Conservation (phyloP, 2,329 filamentous ascomycete species). For the Fusarium subtropicale region DNA sequence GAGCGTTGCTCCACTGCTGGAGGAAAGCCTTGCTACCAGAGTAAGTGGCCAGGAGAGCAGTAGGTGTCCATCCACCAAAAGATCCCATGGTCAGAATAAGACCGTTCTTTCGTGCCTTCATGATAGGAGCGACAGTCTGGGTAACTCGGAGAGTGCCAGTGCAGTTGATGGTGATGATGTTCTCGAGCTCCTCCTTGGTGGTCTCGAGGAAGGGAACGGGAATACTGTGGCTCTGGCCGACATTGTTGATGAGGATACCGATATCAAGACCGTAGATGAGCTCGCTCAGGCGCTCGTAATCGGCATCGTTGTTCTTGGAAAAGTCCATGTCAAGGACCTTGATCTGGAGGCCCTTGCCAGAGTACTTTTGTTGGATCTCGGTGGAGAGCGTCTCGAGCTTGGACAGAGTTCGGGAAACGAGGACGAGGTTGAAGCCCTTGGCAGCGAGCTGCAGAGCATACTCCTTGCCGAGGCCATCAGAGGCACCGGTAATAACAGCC, state of each 20-base stretch:
- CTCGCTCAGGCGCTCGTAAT: constrained; percentile 80
- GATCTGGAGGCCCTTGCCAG: constrained; percentile 70
- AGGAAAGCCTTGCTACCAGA: constrained; percentile 98
- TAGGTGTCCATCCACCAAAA: constrained; percentile 92
- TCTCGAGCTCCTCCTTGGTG: constrained; percentile 79
- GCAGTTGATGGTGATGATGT: constrained; percentile 97
- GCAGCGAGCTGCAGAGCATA: constrained; percentile 89
- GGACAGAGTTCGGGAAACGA: constrained; percentile 93
- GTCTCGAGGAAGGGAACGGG: constrained; percentile 90
- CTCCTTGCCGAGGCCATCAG: constrained; percentile 96
- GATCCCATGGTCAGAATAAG: constrained; percentile 98
- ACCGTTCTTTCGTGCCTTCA: constrained; percentile 85
- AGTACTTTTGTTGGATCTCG: constrained; percentile 79
- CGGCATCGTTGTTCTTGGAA: constrained; percentile 78
- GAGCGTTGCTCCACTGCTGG: constrained; percentile 91
- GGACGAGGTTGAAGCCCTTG: constrained; percentile 93
- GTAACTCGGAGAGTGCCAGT: constrained; percentile 89
- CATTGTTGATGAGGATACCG: constrained; percentile 94
- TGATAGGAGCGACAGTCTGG: constrained; percentile 83
- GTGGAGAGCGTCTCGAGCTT: constrained; percentile 84
- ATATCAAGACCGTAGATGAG: constrained; percentile 81
- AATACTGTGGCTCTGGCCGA: constrained; percentile 93
- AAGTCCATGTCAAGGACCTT: constrained; percentile 94
- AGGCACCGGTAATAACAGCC: constrained; percentile 94
- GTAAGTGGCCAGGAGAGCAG: constrained; percentile 93